Evolutionary conservation across 208 protist genomes (phyloP).

Genomic region (Trypanosomatidae sp.): DNA sequence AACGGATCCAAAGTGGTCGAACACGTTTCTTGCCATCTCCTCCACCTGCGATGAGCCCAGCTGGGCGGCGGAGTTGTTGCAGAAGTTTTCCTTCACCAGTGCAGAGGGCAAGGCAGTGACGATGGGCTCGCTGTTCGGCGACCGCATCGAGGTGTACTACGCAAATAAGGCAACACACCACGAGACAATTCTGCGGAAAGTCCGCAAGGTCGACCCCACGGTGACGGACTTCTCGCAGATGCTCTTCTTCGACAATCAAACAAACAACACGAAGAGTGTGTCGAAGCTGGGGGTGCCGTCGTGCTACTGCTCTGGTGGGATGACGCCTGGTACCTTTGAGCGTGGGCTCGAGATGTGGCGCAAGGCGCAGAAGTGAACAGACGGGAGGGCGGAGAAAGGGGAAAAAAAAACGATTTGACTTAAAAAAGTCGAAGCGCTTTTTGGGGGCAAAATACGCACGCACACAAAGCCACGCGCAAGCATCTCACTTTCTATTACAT

Average conservation of each 20-base stretch:
- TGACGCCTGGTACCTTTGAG: slow-evolving; percentile 68
- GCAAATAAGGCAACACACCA: slow-evolving; percentile 73
- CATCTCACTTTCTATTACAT: too few species aligned
- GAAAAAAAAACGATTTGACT: too few species aligned
- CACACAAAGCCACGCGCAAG: too few species aligned
- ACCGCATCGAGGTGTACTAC: slow-evolving; percentile 76
- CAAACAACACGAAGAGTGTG: slow-evolving; percentile 74
- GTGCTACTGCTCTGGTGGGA: slow-evolving; percentile 76
- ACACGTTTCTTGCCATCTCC: slow-evolving; percentile 73
- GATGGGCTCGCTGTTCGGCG: slow-evolving; percentile 68
- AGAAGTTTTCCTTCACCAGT: slow-evolving; percentile 56
- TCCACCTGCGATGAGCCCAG: slow-evolving; percentile 86
- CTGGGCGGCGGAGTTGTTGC: slow-evolving; percentile 81
- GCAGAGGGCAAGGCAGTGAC: slow-evolving; percentile 30
- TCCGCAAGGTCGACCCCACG: slow-evolving; percentile 30
- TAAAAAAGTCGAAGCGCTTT: too few species aligned
- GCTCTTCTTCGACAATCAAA: slow-evolving; percentile 93
- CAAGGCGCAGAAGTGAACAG: slow-evolving; percentile 13
- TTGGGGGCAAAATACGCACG: too few species aligned
- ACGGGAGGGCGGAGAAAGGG: too few species aligned
- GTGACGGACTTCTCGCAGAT: slow-evolving; percentile 74
- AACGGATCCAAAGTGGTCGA: slow-evolving; percentile 43
- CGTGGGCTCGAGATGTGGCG: slow-evolving; percentile 67
- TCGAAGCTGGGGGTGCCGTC: slow-evolving; percentile 70
- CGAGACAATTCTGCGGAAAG: slow-evolving; percentile 44